Conservation (phyloP, 495 filamentous ascomycete species). For the Hypoxylon subgilvum region DNA sequence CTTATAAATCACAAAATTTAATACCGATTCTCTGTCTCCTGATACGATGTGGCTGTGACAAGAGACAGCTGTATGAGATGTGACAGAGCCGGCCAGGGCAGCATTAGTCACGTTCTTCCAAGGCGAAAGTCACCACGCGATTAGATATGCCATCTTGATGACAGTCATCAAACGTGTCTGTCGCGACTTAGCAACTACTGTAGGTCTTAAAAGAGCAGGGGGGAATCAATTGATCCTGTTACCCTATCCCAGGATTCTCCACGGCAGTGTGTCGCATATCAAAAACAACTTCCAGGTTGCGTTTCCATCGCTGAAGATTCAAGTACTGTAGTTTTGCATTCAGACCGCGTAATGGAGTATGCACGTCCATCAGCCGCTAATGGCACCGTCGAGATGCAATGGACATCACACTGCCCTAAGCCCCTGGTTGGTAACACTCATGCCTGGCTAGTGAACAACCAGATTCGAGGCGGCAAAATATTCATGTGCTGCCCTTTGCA, state of each 20-base stretch:
- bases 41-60: slow-evolving; percentile 10
- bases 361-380: slow-evolving; percentile 5
- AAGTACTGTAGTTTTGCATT: slow-evolving; percentile 4
- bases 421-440: slow-evolving; percentile 19
- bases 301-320: slow-evolving; percentile 12
- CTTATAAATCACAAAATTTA: slow-evolving; percentile 25
- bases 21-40: background rate
- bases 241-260: slow-evolving; percentile 13
- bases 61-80: background rate
- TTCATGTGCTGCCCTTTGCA: slow-evolving; percentile 7
- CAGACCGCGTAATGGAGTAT: slow-evolving; percentile 5
- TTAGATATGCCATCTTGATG: slow-evolving; percentile 6
- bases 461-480: slow-evolving; percentile 9
- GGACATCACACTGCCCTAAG: slow-evolving; percentile 11
- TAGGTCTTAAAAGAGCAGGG: slow-evolving; percentile 2
- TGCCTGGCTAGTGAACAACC: slow-evolving; percentile 14
- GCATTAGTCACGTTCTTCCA: background rate
- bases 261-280: slow-evolving; percentile 19
- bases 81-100: background rate
- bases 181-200: slow-evolving; percentile 23
- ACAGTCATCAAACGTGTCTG: slow-evolving; percentile 13
- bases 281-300: slow-evolving; percentile 15
- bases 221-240: slow-evolving; percentile 3
- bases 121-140: background rate
- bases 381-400: slow-evolving; percentile 2